Base-by-base conservation (phyloP, 2,329 filamentous ascomycete species). In the Sarocladium brachiariae region DNA sequence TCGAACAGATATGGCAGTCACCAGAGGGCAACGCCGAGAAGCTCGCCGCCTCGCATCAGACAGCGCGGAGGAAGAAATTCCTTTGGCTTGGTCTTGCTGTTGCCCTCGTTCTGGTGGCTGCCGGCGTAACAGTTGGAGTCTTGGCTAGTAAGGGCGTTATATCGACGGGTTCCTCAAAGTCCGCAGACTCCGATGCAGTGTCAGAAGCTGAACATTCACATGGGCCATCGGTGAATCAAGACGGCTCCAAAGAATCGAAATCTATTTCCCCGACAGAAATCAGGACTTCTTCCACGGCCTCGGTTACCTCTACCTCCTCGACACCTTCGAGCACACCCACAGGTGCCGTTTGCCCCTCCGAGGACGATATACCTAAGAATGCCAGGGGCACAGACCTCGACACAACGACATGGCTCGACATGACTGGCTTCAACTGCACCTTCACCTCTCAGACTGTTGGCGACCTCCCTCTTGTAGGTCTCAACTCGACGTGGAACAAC, bases 321-420 rank as follows among this genome's bases (percentile, higher is more conserved):
- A 49, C 5, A 24, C 4, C 46, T 9, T 24, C 46, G 7, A n/a
- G 8, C 11, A 24, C 30, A 18, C 13, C 46, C 18, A 49, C 46
- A 5, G 30, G 25, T 4, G 24, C 31, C 3, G 43, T 23, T 9
- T 49, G 46, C 25, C 46, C 46, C n/a, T 37, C 46, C 2, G 37
- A 35, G 24, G 69, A 71, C 55, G 77, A 74, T 52, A 79, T 88
- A 49, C 87, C 86, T 54, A 69, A 71, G 52, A 75, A 74, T 54
- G 89, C 81, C 58, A 82, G 80, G 65, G 88, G 83, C 10, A 88
- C 86, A 2, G 84, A 87, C 55, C 75, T 95, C 16, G 91, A 99
- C 62, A 92, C 93, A 0, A 95, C 89, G 65, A 83, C 84, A 2
- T 99, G 93, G 93, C 86, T 86, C 57, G 86, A 95, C 59, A 96